A percentile compares a stretch with the other conserved stretches of the same genome.
Evolutionary conservation across 306 rosid species (phyloP).

Genomic region (Cucurbita ficifolia): DNA sequence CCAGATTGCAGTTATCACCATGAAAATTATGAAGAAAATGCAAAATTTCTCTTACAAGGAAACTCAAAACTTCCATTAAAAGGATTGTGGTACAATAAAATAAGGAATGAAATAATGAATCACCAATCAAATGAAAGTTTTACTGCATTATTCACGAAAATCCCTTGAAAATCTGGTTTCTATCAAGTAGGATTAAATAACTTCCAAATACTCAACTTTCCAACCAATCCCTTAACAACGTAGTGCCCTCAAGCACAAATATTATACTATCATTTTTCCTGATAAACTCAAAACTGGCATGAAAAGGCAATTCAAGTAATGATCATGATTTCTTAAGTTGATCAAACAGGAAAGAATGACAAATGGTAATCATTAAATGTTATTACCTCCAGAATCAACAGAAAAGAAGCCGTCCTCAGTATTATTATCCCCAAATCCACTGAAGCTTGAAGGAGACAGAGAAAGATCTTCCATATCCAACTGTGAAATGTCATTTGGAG

Average conservation of each 20-base stretch:
- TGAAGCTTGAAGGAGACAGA: conserved; percentile 15
- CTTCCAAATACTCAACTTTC: not conserved
- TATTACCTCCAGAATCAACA: conserved; percentile 19
- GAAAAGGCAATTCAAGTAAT: not conserved
- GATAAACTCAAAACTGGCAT: not conserved
- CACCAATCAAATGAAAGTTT: not conserved
- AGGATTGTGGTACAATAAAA: not conserved
- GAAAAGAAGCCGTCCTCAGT: conserved; percentile 14
- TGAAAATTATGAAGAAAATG: not conserved
- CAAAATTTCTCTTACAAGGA: not conserved
- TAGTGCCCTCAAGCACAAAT: not conserved
- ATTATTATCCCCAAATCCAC: conserved; percentile 11
- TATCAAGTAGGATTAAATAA: not conserved
- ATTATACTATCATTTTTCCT: not conserved
- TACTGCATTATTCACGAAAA: not conserved
- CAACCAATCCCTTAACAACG: not conserved
- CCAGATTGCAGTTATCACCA: conserved; percentile 1
- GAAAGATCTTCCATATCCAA: conserved; percentile 7
- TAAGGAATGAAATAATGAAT: not conserved
- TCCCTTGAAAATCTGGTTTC: not conserved
- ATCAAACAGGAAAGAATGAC: not conserved
- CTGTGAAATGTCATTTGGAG: conserved; percentile 9
- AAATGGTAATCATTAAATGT: not conserved
- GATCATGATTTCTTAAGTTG: not conserved
- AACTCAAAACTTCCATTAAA: not conserved